Evolutionary conservation across 2,329 filamentous ascomycete genomes (phyloP).

Genomic region (Lizonia empirigonia): DNA sequence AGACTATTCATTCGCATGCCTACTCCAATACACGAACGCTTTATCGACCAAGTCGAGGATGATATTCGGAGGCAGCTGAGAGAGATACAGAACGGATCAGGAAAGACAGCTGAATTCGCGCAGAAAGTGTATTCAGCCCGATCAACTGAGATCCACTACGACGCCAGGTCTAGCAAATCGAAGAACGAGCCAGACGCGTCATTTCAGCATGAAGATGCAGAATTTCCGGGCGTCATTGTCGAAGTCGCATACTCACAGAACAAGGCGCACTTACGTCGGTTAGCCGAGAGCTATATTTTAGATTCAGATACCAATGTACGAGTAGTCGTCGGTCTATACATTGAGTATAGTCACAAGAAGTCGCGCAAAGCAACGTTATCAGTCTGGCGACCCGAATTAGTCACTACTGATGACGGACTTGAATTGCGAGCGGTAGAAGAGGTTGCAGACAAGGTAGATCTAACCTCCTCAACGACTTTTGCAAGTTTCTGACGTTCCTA

Average conservation of each 20-base stretch:
- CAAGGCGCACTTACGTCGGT: slow-evolving; percentile 17
- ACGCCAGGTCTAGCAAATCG: slow-evolving; percentile 15
- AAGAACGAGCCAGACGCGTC: slow-evolving; percentile 31
- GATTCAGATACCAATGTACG: slow-evolving; percentile 24
- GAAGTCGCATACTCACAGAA: slow-evolving; percentile 29
- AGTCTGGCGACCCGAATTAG: slow-evolving; percentile 12
- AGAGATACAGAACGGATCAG: slow-evolving; percentile 25
- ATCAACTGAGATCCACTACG: slow-evolving; percentile 26
- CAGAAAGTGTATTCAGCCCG: slow-evolving; percentile 24
- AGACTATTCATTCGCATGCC: slow-evolving; percentile 29
- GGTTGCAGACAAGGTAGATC: not conserved
- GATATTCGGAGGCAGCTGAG: slow-evolving; percentile 26
- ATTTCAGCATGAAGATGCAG: slow-evolving; percentile 28
- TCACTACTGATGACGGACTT: slow-evolving; percentile 1
- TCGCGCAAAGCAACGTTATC: slow-evolving; percentile 21
- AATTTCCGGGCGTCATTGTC: slow-evolving; percentile 31
- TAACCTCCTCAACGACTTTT: too few species aligned
- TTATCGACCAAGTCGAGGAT: slow-evolving; percentile 26
- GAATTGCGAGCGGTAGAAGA: not conserved
- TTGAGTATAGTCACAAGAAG: slow-evolving; percentile 21
- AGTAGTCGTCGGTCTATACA: slow-evolving; percentile 22
- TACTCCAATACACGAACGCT: slow-evolving; percentile 27
- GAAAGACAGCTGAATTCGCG: slow-evolving; percentile 23
- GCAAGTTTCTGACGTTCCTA: slow-evolving; percentile 4
- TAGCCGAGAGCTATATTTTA: slow-evolving; percentile 25